Evolutionary conservation across 345 rosid species (phyloP), one percentile per base, ranked within the genome.

Genomic region (Excoecaria cochinchinensis): DNA sequence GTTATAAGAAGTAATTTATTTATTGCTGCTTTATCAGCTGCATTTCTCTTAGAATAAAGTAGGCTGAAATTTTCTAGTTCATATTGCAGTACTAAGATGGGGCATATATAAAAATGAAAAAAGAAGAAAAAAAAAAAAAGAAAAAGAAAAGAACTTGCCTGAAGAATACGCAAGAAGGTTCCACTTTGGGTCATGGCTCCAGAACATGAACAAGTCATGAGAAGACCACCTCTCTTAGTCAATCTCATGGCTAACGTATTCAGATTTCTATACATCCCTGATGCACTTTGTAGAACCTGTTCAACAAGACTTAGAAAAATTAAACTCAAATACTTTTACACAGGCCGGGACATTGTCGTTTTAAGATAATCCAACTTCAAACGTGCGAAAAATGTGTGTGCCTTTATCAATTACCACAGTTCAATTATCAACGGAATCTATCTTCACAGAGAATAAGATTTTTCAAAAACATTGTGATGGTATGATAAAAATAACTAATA

Each of bases 131-230:
- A 5, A 14, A 16, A 22, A 5, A 15, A 57, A 57, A 5, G 24
- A 16, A 57, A 8, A 62, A 25, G 12, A 62, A 62, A 6, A 53
- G 21, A 38, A 62, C 85, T 83, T 83, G 81, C 95, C 91, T 94
- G 90, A 48, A 90, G 97, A 77, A 85, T 77, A 13, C 83, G 86
- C 81, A 90, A 63, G 87, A 92, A 87, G 73, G 60, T 84, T 22
- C 98, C 93, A 50, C 98, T 94, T 79, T 88, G 94, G 13, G 99
- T 91, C 92, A 91, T 88, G 5, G 98, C 97, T 78, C 99, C 98
- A 4, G 97, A 95, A 84, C 97, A 92, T 16, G 98, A 92, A 62
- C 97, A 95, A 25, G 97, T 92, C 97, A 95, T 92, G 76, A 91
- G 86, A 78, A 95, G 89, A 66, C 99, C 96, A 4, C 94, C 98